Evolutionary conservation across 2,329 filamentous ascomycete genomes (phyloP).

Genomic region (Trichoderma sp.): DNA sequence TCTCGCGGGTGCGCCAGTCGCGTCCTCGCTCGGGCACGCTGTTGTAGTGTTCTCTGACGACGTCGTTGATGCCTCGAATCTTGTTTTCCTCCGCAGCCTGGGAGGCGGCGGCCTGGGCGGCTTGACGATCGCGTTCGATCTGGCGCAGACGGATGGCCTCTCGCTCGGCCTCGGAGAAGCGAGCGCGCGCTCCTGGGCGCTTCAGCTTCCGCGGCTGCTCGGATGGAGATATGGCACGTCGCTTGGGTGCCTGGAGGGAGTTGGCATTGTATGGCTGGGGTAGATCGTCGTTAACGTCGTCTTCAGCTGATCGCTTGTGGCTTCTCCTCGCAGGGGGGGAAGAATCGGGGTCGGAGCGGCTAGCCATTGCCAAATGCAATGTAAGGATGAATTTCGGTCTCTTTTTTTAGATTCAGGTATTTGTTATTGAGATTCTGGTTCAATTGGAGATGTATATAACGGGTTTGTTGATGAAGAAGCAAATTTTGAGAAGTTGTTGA

Average conservation of each 20-base stretch:
- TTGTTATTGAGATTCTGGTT: not conserved
- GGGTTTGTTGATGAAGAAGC: not conserved
- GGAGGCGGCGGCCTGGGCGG: conserved; percentile 37
- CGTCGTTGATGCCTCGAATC: conserved; percentile 65
- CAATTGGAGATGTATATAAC: not conserved
- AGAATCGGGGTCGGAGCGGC: conserved; percentile 14
- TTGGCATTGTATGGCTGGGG: conserved; percentile 62
- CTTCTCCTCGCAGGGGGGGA: conserved; percentile 21
- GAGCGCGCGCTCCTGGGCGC: conserved; percentile 63
- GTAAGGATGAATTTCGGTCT: not conserved
- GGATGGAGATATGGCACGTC: conserved; percentile 55
- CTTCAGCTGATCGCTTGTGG: conserved; percentile 35
- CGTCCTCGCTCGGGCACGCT: conserved; percentile 88
- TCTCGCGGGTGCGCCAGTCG: conserved; percentile 92
- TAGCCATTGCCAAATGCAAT: conserved; percentile 15
- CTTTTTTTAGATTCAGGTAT: not conserved
- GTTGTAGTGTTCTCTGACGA: conserved; percentile 94
- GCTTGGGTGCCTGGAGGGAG: conserved; percentile 57
- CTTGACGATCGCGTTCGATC: conserved; percentile 53
- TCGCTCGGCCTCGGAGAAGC: conserved; percentile 65
- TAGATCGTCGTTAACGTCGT: conserved; percentile 44
- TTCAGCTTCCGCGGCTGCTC: conserved; percentile 64
- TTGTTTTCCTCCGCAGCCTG: conserved; percentile 39
- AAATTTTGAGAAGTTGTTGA: not conserved
- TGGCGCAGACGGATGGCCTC: conserved; percentile 65